Conservation (phyloP, 805 yeast genomes). For the Kazachstania martiniae region DNA sequence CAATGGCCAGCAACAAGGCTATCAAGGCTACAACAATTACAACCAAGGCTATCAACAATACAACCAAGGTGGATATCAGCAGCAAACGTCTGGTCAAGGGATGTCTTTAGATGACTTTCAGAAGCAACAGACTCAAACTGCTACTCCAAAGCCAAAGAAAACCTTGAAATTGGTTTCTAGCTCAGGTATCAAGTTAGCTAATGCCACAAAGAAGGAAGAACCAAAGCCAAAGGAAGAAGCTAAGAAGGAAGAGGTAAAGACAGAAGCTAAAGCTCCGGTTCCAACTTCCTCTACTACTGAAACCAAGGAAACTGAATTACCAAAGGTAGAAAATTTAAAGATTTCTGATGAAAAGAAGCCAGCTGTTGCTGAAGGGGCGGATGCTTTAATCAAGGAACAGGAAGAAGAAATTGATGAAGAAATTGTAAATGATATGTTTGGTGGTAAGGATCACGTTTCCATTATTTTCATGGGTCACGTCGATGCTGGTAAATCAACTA, state of each 20-base stretch:
- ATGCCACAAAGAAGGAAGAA: slow-evolving; percentile 34
- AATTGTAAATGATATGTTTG: slow-evolving; percentile 84
- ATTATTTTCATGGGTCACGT: slow-evolving; percentile 99
- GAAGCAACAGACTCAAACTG: slow-evolving; percentile 43
- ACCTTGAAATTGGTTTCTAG: slow-evolving; percentile 57
- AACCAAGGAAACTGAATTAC: slow-evolving; percentile 12
- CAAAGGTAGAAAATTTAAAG: slow-evolving; percentile 24
- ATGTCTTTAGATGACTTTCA: slow-evolving; percentile 79
- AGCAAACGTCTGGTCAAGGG: slow-evolving; percentile 31
- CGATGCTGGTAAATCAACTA: slow-evolving; percentile 98
- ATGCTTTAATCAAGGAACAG: slow-evolving; percentile 50
- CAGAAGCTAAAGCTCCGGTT: slow-evolving; percentile 9
- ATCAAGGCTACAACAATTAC: slow-evolving; percentile 11
- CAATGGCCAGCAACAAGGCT: slow-evolving; percentile 7
- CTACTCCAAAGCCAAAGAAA: slow-evolving; percentile 48
- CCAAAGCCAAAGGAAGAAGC: slow-evolving; percentile 23
- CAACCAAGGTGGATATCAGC: slow-evolving; percentile 18
- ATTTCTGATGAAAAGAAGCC: slow-evolving; percentile 24
- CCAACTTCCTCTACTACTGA: slow-evolving; percentile 1
- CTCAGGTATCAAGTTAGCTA: slow-evolving; percentile 53
- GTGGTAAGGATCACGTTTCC: slow-evolving; percentile 95
- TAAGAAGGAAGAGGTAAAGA: slow-evolving; percentile 10
- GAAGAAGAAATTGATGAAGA: slow-evolving; percentile 80
- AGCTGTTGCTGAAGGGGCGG: slow-evolving; percentile 21
- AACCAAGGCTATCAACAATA: neutral